phyloP scores from a whole-genome alignment of 306 rosid species.

The Rosa multiflora region DNA sequence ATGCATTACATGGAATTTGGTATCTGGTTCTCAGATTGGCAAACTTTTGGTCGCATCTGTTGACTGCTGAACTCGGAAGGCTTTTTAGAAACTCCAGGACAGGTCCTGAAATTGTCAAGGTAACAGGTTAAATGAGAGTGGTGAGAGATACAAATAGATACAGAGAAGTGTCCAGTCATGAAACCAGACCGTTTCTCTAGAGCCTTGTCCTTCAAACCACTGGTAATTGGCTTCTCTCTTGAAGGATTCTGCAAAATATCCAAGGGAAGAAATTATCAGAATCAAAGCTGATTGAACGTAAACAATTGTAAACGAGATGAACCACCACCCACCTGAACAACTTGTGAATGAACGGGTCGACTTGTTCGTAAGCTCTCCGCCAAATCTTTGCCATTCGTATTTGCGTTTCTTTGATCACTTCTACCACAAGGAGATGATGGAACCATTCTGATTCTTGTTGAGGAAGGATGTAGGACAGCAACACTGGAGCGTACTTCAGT shows the following conservation, averaged over 20 bases:
- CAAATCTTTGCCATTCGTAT: conserved; percentile 9
- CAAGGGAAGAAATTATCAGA: not conserved
- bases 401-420: conserved; percentile 13
- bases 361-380: conserved; percentile 7
- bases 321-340: conserved; percentile 32
- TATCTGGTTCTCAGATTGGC: conserved; percentile 18
- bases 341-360: conserved; percentile 4
- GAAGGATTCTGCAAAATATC: conserved; percentile 12
- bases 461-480: conserved; percentile 15
- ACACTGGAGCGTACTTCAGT: conserved; percentile 15
- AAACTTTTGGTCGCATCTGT: conserved; percentile 3
- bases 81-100: conserved; percentile 12
- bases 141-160: not conserved
- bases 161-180: not conserved
- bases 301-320: not conserved
- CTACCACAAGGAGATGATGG: conserved; percentile 15
- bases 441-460: conserved; percentile 15
- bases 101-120: conserved; percentile 8
- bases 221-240: conserved; percentile 8
- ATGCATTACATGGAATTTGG: conserved; percentile 17
- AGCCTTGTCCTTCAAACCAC: conserved; percentile 17
- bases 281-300: not conserved
- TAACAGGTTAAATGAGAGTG: not conserved
- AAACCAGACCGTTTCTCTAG: conserved; percentile 21
- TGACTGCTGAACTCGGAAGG: not conserved